phyloP scores from a whole-genome alignment of 176 grass and related monocot genomes.

The Typha latifolia region DNA sequence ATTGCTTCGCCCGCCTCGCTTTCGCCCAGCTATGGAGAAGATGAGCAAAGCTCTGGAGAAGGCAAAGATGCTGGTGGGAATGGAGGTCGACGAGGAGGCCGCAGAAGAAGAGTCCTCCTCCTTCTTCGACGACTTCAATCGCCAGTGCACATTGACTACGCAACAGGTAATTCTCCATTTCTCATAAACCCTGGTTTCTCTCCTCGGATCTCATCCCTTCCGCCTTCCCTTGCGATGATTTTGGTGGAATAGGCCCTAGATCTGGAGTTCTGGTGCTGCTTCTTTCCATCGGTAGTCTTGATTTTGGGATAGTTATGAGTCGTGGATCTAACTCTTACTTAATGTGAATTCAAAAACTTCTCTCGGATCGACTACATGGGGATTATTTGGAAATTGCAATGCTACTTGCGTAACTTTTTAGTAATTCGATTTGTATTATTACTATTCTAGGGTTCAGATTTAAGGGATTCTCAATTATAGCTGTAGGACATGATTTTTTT shows the following conservation, averaged over 20 bases:
- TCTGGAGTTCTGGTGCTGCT: neutral
- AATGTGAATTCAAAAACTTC: no score
- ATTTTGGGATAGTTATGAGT: no score
- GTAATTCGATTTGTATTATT: no score
- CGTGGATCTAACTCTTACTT: no score
- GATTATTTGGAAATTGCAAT: no score
- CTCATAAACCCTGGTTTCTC: no score
- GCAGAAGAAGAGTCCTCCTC: constrained; percentile 61
- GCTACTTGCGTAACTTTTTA: no score
- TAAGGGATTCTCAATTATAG: no score
- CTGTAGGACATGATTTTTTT: no score
- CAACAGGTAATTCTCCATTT: constrained; percentile 40
- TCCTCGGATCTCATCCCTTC: neutral
- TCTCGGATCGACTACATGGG: no score
- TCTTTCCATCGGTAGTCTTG: no score
- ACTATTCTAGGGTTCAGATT: no score
- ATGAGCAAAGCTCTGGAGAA: constrained; percentile 83
- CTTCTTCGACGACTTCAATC: constrained; percentile 89
- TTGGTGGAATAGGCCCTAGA: neutral
- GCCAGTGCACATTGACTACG: constrained; percentile 70
- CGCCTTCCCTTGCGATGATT: neutral
- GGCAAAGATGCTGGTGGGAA: constrained; percentile 95
- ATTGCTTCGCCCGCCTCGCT: neutral
- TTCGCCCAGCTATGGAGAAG: constrained; percentile 35
- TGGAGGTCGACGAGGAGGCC: constrained; percentile 88